These are phyloP conservation scores for Lyophyllum decastes DNA, from an alignment of 768 basidiomycete genomes.

Conservation along the genomic window DNA sequence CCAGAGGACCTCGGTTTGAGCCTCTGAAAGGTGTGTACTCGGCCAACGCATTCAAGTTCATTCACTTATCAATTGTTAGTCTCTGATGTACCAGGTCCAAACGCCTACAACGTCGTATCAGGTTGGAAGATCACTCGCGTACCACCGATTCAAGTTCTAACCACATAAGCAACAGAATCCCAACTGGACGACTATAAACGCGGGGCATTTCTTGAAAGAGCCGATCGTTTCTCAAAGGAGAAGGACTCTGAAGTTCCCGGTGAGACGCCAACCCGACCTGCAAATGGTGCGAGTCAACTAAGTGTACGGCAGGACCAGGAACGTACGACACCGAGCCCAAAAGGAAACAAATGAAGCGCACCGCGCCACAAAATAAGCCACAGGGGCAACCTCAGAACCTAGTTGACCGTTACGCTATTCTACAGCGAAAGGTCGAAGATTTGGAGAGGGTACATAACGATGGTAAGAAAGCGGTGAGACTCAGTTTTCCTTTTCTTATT, in stretches of 20 bases:
- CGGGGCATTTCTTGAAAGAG: conserved; percentile 59
- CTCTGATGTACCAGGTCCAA: conserved; percentile 55
- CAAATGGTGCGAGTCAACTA: neutral
- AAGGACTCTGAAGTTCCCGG: conserved; percentile 43
- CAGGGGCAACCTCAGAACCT: conserved; percentile 19
- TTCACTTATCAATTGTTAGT: conserved; percentile 26
- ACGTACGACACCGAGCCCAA: conserved; percentile 26
- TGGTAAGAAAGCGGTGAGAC: conserved; percentile 63
- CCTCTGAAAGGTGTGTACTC: conserved; percentile 35
- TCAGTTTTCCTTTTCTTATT: neutral
- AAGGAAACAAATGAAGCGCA: conserved; percentile 27
- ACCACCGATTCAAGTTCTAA: no score
- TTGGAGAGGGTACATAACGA: conserved; percentile 64
- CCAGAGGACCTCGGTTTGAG: conserved; percentile 49
- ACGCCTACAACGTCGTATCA: conserved; percentile 43
- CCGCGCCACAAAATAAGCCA: conserved; percentile 17
- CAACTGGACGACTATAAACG: conserved; percentile 54
- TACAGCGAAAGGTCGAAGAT: conserved; percentile 67
- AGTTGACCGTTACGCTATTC: conserved; percentile 50
- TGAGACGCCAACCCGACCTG: conserved; percentile 19
- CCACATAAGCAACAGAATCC: conserved; percentile 31
- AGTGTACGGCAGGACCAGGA: conserved; percentile 31
- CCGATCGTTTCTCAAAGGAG: conserved; percentile 51
- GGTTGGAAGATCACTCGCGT: conserved; percentile 35
- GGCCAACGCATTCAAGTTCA: neutral